These are phyloP conservation scores for Moricandia arvensis DNA, from an alignment of 345 rosid genomes.

Conservation along the genomic window DNA sequence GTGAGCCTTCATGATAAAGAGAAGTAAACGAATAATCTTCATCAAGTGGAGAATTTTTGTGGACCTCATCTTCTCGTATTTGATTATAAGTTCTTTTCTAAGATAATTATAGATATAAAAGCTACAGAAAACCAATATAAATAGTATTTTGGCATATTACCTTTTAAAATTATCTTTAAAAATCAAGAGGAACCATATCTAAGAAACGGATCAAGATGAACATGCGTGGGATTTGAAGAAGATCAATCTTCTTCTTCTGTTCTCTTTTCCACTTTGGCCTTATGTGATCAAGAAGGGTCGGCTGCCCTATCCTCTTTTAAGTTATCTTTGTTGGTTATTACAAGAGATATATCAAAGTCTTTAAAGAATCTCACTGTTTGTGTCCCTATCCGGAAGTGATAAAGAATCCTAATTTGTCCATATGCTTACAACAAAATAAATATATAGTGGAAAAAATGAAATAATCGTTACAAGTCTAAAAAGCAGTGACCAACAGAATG, in stretches of 20 bases:
- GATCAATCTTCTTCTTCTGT: slow-evolving; percentile 20
- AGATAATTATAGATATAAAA: slow-evolving; percentile 22
- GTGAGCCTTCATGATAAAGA: slow-evolving; percentile 14
- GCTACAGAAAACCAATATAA: slow-evolving; percentile 8
- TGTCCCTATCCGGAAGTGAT: slow-evolving; percentile 22
- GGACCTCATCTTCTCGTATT: slow-evolving; percentile 35
- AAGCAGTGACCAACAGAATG: slow-evolving; percentile 17
- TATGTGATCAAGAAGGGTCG: slow-evolving; percentile 34
- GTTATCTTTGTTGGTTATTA: slow-evolving; percentile 15
- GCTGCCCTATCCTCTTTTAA: slow-evolving; percentile 29
- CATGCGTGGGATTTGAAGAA: slow-evolving; percentile 30
- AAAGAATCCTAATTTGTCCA: slow-evolving; percentile 18
- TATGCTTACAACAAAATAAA: neutral
- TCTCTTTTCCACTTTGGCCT: slow-evolving; percentile 35
- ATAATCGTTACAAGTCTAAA: neutral
- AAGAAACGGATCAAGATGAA: slow-evolving; percentile 15
- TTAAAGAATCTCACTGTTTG: slow-evolving; percentile 38
- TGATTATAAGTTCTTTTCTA: slow-evolving; percentile 23
- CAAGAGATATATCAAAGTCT: slow-evolving; percentile 15
- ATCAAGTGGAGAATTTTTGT: slow-evolving; percentile 32
- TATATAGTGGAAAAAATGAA: neutral
- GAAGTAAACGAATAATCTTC: slow-evolving; percentile 25
- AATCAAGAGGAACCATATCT: neutral
- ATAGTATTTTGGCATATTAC: slow-evolving; percentile 2
- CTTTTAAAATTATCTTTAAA: neutral